Evolutionary conservation across 2,329 filamentous ascomycete species (phyloP).

Genomic region (Metarhizium brunneum): DNA sequence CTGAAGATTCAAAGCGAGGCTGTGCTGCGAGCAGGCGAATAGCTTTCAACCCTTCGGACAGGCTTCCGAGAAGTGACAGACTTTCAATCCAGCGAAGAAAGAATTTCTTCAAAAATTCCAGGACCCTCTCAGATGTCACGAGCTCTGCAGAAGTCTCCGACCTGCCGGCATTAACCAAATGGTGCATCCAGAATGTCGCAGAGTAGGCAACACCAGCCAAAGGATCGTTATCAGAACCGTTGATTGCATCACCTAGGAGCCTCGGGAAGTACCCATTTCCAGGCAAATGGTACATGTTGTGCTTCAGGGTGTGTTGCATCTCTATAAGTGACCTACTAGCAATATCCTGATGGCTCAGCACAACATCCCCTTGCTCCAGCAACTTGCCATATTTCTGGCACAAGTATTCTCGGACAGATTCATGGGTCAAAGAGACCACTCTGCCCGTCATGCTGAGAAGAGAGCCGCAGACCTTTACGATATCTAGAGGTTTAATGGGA

Average conservation of each 20-base stretch:
- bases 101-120: conserved; percentile 8
- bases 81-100: conserved; percentile 12
- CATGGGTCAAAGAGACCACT: conserved; percentile 29
- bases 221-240: conserved; percentile 9
- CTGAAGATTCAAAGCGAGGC: not conserved
- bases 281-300: conserved; percentile 26
- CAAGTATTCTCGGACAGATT: conserved; percentile 34
- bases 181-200: conserved; percentile 24
- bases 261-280: conserved; percentile 14
- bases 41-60: conserved; percentile 5
- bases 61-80: conserved; percentile 7
- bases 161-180: conserved; percentile 14
- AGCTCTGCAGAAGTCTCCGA: not conserved
- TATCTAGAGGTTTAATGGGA: conserved; percentile 8
- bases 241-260: conserved; percentile 3
- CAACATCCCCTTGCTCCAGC: conserved; percentile 19
- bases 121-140: conserved; percentile 14
- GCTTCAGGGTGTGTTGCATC: conserved; percentile 20
- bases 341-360: conserved; percentile 21
- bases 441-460: conserved; percentile 21
- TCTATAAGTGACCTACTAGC: conserved; percentile 23
- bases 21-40: conserved; percentile 3
- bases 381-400: conserved; percentile 7
- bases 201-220: conserved; percentile 15
- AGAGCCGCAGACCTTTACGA: conserved; percentile 27